These are phyloP conservation scores for Sphaerulina populicola DNA, from an alignment of 2,329 filamentous ascomycete species.

Conservation along the genomic window DNA sequence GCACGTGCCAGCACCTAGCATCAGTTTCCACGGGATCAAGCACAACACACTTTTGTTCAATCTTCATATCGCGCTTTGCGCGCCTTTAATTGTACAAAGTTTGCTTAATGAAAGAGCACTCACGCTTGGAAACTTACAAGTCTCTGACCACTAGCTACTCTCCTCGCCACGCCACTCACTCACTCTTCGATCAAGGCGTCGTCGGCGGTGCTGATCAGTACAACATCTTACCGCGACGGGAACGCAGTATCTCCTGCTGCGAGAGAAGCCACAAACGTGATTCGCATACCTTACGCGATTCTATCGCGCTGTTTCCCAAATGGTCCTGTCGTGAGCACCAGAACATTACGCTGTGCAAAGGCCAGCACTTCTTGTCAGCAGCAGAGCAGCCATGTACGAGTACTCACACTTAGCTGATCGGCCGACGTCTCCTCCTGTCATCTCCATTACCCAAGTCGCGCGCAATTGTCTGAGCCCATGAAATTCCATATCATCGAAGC, in stretches of 20 bases:
- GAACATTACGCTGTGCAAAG: background rate
- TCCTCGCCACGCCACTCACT: too few relatives aligned
- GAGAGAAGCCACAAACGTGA: background rate
- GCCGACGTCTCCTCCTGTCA: background rate
- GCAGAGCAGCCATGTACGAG: background rate
- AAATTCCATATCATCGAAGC: too few relatives aligned
- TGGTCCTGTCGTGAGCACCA: background rate
- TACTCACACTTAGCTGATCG: conserved; percentile 6
- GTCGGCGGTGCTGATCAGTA: background rate
- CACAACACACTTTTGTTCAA: background rate
- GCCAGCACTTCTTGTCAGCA: conserved; percentile 1
- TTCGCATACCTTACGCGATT: conserved; percentile 6
- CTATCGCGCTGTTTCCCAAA: background rate
- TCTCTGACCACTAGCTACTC: background rate
- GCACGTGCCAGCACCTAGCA: too few relatives aligned
- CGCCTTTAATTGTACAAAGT: background rate
- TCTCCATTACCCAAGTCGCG: background rate
- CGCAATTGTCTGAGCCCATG: too few relatives aligned
- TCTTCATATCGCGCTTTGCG: background rate
- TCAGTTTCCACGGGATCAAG: background rate
- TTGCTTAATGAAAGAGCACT: conserved; percentile 6
- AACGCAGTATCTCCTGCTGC: background rate
- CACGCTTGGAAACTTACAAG: background rate
- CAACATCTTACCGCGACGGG: background rate
- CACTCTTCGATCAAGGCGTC: too few relatives aligned